phyloP scores from a whole-genome alignment of 768 basidiomycete species.

The Cyclocybe cylindracea region DNA sequence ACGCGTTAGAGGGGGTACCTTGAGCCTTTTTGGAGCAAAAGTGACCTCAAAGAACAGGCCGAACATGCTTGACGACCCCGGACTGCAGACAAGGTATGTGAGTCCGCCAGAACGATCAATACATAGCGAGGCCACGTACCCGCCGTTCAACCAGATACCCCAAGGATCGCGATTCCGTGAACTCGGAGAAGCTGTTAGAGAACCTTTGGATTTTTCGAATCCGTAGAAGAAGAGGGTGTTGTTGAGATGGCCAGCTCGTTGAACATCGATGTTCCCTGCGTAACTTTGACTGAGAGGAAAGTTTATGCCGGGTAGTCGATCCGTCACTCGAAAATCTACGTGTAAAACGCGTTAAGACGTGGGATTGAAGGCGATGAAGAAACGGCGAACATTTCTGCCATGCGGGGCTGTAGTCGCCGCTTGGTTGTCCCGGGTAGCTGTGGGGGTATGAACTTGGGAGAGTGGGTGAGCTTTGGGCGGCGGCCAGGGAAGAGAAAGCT shows the following conservation, averaged over 20 bases:
- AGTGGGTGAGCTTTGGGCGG: slow-evolving; percentile 23
- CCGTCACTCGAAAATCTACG: slow-evolving; percentile 61
- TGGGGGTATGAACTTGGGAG: slow-evolving; percentile 50
- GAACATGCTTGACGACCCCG: slow-evolving; percentile 69
- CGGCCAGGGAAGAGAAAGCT: slow-evolving; percentile 16
- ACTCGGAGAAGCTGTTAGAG: slow-evolving; percentile 44
- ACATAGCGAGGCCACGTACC: slow-evolving; percentile 38
- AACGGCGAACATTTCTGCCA: slow-evolving; percentile 61
- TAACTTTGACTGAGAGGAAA: slow-evolving; percentile 53
- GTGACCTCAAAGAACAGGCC: slow-evolving; percentile 67
- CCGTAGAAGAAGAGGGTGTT: slow-evolving; percentile 69
- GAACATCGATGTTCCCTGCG: slow-evolving; percentile 66
- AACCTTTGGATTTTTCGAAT: slow-evolving; percentile 57
- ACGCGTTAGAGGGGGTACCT: not conserved
- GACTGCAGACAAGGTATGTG: slow-evolving; percentile 33
- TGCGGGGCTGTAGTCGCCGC: slow-evolving; percentile 48
- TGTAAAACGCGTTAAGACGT: not conserved
- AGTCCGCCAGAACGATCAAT: not conserved
- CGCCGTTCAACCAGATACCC: slow-evolving; percentile 77
- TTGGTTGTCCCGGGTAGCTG: slow-evolving; percentile 45
- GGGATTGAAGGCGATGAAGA: not conserved
- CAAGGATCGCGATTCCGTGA: slow-evolving; percentile 52
- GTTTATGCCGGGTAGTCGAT: slow-evolving; percentile 60
- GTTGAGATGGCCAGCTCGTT: slow-evolving; percentile 60
- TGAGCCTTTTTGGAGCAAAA: slow-evolving; percentile 1